Percentiles rank a stretch among this genome's conserved stretches.
Conservation (phyloP, 1,284 basidiomycete genomes). For the Termitomyces sp. region DNA sequence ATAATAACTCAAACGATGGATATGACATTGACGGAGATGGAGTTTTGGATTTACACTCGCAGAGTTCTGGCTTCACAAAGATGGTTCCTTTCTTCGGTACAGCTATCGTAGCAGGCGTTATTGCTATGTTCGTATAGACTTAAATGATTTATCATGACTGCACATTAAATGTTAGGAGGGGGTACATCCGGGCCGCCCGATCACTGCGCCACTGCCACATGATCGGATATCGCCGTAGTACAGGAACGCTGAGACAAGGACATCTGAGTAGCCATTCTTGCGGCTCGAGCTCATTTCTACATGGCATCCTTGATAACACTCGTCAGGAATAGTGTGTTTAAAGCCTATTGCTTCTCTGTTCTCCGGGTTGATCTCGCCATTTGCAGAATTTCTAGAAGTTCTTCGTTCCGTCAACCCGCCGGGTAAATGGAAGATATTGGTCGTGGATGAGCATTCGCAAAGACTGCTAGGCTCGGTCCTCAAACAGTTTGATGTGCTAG, state of each 20-base stretch:
- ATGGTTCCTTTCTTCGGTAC: slow-evolving; percentile 10
- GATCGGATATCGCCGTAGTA: slow-evolving; percentile 19
- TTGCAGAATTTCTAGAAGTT: slow-evolving; percentile 70
- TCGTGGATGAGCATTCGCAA: slow-evolving; percentile 91
- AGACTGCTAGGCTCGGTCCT: slow-evolving; percentile 81
- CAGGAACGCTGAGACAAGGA: background rate
- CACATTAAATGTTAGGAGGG: slow-evolving; percentile 12
- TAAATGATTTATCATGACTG: slow-evolving; percentile 11
- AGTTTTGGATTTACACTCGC: slow-evolving; percentile 12
- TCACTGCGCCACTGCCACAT: slow-evolving; percentile 1
- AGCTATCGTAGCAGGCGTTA: slow-evolving; percentile 11
- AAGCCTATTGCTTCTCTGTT: background rate
- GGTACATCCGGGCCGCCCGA: background rate
- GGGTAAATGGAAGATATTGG: slow-evolving; percentile 92
- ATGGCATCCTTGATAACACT: slow-evolving; percentile 54
- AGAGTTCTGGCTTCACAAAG: slow-evolving; percentile 8
- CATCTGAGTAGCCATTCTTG: background rate
- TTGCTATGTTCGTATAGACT: slow-evolving; percentile 15
- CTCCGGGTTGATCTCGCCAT: slow-evolving; percentile 2
- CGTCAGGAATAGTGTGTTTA: slow-evolving; percentile 47
- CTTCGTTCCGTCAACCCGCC: slow-evolving; percentile 79
- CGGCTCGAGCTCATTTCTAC: background rate
- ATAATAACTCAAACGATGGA: slow-evolving; percentile 23
- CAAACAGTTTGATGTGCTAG: slow-evolving; percentile 89
- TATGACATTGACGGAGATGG: slow-evolving; percentile 34